Base-by-base conservation (phyloP, 495 filamentous ascomycete species). In the Cryomyces minteri region DNA sequence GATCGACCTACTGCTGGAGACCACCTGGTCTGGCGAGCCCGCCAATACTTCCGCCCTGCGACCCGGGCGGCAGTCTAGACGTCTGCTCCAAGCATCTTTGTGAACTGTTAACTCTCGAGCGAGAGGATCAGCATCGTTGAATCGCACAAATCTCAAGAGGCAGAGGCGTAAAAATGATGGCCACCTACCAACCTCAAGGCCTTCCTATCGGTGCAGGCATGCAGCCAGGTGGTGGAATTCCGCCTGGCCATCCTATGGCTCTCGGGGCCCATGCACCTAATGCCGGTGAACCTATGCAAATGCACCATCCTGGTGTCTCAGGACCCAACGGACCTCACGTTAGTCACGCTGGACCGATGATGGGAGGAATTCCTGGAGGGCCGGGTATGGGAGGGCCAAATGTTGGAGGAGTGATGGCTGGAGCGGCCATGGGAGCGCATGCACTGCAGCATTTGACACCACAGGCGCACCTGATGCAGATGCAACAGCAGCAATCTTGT, bases 351-450 rank as follows among this genome's bases (percentile, higher is more conserved):
- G 80, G 79, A 28, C 77, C 82, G 48, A 75, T 80, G 72, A 78
- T 88, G 80, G 82, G 65, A 45, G 79, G 74, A 6, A 88, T 93
- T 76, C 81, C 82, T 53, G 81, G 80, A 40, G 82, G 74, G 40
- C 70, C 50, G 31, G 53, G 41, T 40, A 55, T 49, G 47, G 54
- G 31, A 58, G 60, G 58, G 10, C 53, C 36, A 43, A 76, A 63
- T 32, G 72, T 69, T 25, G 18, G 18, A 25, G 18, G 18, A 25
- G 18, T 25, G 18, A 25, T 25, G 18, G 18, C 18, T 25, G 18
- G 18, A 25, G 18, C 18, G 18, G 18, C 18, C 18, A 25, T 79
- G 5, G 85, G 78, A 62, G 73, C 77, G 44, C 84, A 90, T 61
- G 84, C 83, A 36, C 60, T 93, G 50, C 79, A 79, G 41, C 85